These are phyloP conservation scores for Spathaspora sp. DNA, from an alignment of 1,139 yeast genomes.

Conservation along the genomic window DNA sequence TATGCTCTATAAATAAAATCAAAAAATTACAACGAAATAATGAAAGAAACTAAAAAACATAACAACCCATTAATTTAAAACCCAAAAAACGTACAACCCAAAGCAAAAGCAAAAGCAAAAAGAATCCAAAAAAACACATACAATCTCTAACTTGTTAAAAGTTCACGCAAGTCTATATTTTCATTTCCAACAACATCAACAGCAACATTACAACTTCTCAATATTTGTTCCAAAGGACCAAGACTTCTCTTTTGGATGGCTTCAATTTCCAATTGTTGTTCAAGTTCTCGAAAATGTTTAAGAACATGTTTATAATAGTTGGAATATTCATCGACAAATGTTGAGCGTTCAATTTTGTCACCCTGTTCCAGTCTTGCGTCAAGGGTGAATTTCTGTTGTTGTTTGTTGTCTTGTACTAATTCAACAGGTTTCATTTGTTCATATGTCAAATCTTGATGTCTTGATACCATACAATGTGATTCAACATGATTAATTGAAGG, in stretches of 20 bases:
- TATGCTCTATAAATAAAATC: background rate
- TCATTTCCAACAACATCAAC: background rate
- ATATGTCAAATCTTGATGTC: slow-evolving; percentile 12
- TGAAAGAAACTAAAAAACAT: background rate
- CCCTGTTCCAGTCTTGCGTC: slow-evolving; percentile 7
- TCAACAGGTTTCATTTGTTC: slow-evolving; percentile 2
- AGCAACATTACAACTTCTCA: slow-evolving; percentile 5
- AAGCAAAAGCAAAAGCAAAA: background rate
- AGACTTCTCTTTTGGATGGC: background rate
- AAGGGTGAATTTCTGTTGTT: background rate
- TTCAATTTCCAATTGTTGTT: background rate
- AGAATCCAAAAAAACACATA: background rate
- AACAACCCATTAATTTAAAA: no score
- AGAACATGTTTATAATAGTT: slow-evolving; percentile 19
- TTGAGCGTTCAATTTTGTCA: slow-evolving; percentile 8
- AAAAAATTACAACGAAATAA: background rate
- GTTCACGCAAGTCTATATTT: background rate
- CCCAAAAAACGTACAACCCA: background rate
- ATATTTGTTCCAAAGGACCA: slow-evolving; percentile 4
- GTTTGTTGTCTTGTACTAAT: slow-evolving; percentile 3
- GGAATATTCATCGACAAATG: slow-evolving; percentile 20
- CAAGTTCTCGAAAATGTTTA: slow-evolving; percentile 5
- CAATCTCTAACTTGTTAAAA: background rate
- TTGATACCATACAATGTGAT: slow-evolving; percentile 26
- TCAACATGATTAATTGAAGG: slow-evolving; percentile 32